Evolutionary conservation across 371 early-diverging fungal species (phyloP).

Genomic region (Nematocida major): DNA sequence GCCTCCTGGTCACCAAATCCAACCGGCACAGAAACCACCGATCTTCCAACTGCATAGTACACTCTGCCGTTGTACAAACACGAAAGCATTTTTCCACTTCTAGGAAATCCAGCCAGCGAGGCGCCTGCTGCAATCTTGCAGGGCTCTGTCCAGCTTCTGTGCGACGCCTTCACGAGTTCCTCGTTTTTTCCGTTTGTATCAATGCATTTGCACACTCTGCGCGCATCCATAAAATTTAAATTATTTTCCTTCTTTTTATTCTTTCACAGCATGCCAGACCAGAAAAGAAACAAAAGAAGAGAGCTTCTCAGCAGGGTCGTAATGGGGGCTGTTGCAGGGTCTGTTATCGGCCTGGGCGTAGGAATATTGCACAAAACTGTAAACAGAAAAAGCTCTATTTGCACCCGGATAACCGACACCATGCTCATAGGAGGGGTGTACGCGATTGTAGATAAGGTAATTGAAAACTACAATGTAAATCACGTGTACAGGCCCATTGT

Average conservation of each 20-base stretch:
- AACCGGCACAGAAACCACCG: neutral
- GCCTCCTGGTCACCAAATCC: too few relatives aligned
- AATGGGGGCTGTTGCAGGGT: neutral
- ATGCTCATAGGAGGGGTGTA: conserved; percentile 27
- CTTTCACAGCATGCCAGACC: neutral
- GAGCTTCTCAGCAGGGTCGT: conserved; percentile 4
- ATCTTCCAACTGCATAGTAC: neutral
- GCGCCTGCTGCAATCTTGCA: neutral
- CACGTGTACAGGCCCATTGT: conserved; percentile 19
- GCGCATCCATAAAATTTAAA: neutral
- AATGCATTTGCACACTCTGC: too few relatives aligned
- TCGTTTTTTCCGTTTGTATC: neutral
- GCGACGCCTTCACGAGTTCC: neutral
- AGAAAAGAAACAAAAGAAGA: conserved; percentile 12
- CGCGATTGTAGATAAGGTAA: neutral
- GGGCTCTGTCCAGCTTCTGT: neutral
- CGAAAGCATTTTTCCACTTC: neutral
- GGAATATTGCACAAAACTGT: neutral
- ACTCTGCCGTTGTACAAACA: neutral
- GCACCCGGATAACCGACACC: neutral
- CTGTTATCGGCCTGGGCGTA: neutral
- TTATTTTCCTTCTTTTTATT: neutral
- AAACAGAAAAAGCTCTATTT: conserved; percentile 1
- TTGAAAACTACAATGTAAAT: conserved; percentile 1
- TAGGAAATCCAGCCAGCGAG: neutral